Base-by-base conservation (phyloP, 1,139 yeast species). In the Spathaspora jeffriesii region DNA sequence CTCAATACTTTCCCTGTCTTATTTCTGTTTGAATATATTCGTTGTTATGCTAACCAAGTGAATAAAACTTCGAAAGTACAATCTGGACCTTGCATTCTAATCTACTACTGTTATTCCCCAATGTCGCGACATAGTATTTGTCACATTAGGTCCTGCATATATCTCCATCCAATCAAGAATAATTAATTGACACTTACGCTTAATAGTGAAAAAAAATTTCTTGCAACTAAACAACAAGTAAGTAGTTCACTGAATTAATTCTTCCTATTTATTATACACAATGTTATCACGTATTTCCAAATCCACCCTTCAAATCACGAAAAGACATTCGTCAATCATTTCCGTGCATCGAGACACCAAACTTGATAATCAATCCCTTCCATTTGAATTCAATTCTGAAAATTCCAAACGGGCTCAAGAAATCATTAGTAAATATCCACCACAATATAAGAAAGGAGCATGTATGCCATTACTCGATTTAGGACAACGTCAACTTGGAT, bases 401-500 rank as follows among this genome's bases (percentile, higher is more conserved):
- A 88, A 88, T 73, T 61, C 73, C 61, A 73, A 78, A 58, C 76
- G 90, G 58, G 96, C 96, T 18, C 74, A 86, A 50, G 87, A 81
- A 55, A 81, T 88, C 61, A 78, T 89, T 50, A 82, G 86, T 57
- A 87, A 87, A 69, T 88, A 88, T 66, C 96, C 96, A 23, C 77
- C 88, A 40, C 93, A 88, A 65, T 89, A 89, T 70, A 88, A 88
- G 65, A 89, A 89, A 69, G 90, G 88, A 23, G 96, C 96, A 4
- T 84, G 85, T 52, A 88, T 89, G 96, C 96, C 96, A 17, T 76
- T 89, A 51, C 78, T 89, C 56, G 96, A 88, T 63, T 74, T 89
- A 58, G 96, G 96, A 41, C 96, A 89, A 70, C 88, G 96, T 63
- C 96, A 89, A 70, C 76, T 78, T 50, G 96, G 96, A 0, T 89